Evolutionary conservation across 805 yeast genomes (phyloP), one percentile per base, ranked within the genome.

Genomic region (Spathaspora passalidarum): DNA sequence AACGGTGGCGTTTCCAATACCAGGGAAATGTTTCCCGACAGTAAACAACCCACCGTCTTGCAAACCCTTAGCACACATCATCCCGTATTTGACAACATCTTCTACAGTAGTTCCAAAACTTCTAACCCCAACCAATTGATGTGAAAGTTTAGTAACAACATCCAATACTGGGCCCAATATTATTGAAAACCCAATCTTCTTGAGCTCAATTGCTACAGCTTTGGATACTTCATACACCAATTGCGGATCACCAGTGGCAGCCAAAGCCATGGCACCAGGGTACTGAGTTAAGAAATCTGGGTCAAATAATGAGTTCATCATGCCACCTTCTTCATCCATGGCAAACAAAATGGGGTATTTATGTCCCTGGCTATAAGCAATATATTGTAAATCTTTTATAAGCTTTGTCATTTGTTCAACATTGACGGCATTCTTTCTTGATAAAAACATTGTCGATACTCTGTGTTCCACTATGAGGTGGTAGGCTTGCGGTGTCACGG

Each of bases 21-120:
- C 87, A 0, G 87, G 87, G 53, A 81, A 81, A 60, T 82, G 86
- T 53, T 81, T 81, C 0, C 84, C 86, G 47, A 80, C 75, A 2
- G 79, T 70, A 32, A 75, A 57, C 10, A 81, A 56, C 1, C 84
- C 83, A 10, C 81, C 83, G 38, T 70, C 78, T 43, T 68, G 67
- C 38, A 78, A 66, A 1, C 86, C 87, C 47, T 63, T 65, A 4
- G 82, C 76, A 49, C 76, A 75, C 2, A 79, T 81, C 25, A 62
- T 56, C 1, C 82, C 83, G 52, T 69, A 80, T 52, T 70, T 73
- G n/a, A 73, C 66, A 10, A 81, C 86, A 32, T 76, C 82, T 38
- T 80, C 81, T 4, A 78, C 67, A n/a, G 80, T 76, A 16, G 80
- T 78, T 6, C 86, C 85, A 64, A 79, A 79, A 23, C 83, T 75